Conservation (phyloP, 208 protist species). For the Trypanosoma caninum region DNA sequence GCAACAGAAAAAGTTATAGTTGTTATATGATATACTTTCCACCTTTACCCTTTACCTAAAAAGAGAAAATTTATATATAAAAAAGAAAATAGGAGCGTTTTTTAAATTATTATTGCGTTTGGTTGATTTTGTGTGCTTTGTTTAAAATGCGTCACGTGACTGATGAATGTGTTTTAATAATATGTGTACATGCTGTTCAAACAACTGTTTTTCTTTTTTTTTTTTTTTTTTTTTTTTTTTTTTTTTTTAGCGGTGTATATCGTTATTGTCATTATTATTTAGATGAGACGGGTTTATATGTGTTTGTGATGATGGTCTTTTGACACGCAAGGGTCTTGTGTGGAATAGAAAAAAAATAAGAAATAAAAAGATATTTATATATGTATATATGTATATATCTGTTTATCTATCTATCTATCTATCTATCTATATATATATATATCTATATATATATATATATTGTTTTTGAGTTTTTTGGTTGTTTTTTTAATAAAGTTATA, state of each 20-base stretch:
- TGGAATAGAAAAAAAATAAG: not conserved
- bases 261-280: conserved; percentile 12
- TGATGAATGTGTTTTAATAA: not conserved
- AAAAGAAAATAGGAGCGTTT: not conserved
- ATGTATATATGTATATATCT: conserved; percentile 10
- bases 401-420: conserved; percentile 11
- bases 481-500: no score
- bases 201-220: not conserved
- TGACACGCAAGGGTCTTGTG: not conserved
- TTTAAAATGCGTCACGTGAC: not conserved
- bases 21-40: not conserved
- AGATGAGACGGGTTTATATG: no score
- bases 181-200: not conserved
- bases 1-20: no score
- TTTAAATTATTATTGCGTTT: not conserved
- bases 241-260: not conserved
- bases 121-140: not conserved
- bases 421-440: no score
- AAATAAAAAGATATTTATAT: conserved; percentile 8
- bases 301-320: no score
- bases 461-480: no score
- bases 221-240: conserved; percentile 11
- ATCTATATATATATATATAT: no score
- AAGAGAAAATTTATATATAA: not conserved
- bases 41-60: not conserved